Base-by-base conservation (phyloP, 257 asterid genomes). In the Cinchona pubescens region DNA sequence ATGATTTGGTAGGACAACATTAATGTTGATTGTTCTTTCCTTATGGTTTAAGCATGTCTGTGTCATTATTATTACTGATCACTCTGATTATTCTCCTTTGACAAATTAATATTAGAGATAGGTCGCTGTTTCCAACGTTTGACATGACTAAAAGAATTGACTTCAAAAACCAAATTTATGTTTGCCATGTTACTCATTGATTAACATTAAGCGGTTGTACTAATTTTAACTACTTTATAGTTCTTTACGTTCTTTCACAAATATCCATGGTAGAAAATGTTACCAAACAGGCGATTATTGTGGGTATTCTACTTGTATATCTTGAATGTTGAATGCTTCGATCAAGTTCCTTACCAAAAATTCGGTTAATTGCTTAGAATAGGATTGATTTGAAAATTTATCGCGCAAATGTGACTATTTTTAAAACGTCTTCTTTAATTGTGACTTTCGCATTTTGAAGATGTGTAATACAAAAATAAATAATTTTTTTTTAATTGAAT, bases 1-100 rank as follows among this genome's bases (percentile, higher is more conserved):
- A 29, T 56, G 27, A 75, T 53, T 73, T 21, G 38, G 16, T 25
- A 5, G 18, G 5, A 56, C 23, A n/a, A 23, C 69, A 74, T 32
- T 70, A 79, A 67, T 35, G 27, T 60, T 25, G 23, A 66, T 51
- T 69, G 66, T 73, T 61, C 45, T 58, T 68, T 65, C 46, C 86
- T 73, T 79, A 30, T 38, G 42, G 63, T 70, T 46, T 76, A 83
- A 79, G 84, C 80, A 83, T 79, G 80, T 69, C 75, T 65, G 55
- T 7, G 29, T 15, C 68, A 76, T 76, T 71, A 74, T 73, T 67
- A 37, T 70, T n/a, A n/a, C n/a, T 25, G 62, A 66, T 16, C n/a
- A 69, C 1, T 68, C 18, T 64, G 45, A 67, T 49, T 61, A 42
- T 43, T 69, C 69, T 49, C 29, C 30, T 53, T 55, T 72, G 68